Evolutionary conservation across 139 green algal species (phyloP).

Genomic region (Astrephomene gubernaculifera): DNA sequence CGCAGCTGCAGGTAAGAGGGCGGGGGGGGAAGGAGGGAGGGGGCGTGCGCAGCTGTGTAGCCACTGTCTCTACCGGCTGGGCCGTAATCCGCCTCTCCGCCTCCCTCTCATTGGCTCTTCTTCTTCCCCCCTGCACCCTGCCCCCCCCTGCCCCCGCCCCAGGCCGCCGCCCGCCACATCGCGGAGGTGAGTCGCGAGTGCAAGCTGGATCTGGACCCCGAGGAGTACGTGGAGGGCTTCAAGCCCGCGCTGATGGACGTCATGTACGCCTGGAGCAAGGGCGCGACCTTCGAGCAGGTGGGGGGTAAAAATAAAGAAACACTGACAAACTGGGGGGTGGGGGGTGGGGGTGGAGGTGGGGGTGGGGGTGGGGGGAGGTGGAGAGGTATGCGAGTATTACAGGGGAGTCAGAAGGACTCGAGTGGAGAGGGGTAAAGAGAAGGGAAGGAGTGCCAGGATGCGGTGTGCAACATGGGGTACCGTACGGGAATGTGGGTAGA

Average conservation of each 20-base stretch:
- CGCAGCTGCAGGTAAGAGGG: slow-evolving; percentile 67
- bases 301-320: too few species aligned
- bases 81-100: neutral
- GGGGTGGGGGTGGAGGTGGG: neutral
- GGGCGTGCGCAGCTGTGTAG: neutral
- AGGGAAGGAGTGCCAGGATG: too few species aligned
- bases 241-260: slow-evolving; percentile 85
- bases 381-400: too few species aligned
- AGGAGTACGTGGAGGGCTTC: slow-evolving; percentile 86
- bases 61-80: neutral
- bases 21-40: neutral
- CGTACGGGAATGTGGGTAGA: too few species aligned
- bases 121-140: neutral
- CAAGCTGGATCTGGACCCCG: slow-evolving; percentile 79
- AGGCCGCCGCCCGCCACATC: slow-evolving; percentile 79
- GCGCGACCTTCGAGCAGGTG: slow-evolving; percentile 72
- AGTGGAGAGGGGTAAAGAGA: too few species aligned
- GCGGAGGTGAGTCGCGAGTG: slow-evolving; percentile 72
- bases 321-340: neutral
- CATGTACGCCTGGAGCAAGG: slow-evolving; percentile 84
- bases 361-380: too few species aligned
- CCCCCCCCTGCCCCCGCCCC: neutral
- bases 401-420: too few species aligned
- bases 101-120: neutral
- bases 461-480: too few species aligned